These are phyloP conservation scores for Guadua angustifolia DNA, from an alignment of 176 grass and related monocot species.

Conservation along the genomic window DNA sequence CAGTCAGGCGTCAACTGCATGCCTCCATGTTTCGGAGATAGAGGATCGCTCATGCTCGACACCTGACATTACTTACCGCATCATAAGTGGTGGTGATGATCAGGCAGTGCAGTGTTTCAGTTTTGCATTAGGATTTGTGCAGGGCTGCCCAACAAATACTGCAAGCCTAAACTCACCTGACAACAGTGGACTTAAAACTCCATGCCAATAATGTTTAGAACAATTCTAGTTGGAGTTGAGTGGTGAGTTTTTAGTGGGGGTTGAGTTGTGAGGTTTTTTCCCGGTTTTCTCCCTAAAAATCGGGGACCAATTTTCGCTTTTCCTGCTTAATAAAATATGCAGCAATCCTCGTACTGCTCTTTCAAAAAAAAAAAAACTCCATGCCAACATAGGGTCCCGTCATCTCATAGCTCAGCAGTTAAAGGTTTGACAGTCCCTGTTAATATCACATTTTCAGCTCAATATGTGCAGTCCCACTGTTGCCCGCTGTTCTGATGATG, in stretches of 20 bases:
- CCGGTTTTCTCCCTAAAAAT: too few relatives aligned
- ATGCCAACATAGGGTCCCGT: slow-evolving; percentile 50
- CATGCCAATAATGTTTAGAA: too few relatives aligned
- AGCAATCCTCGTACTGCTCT: too few relatives aligned
- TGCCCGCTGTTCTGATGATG: neutral
- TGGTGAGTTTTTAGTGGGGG: too few relatives aligned
- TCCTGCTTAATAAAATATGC: too few relatives aligned
- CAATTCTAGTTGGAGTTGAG: too few relatives aligned
- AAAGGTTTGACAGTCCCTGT: slow-evolving; percentile 67
- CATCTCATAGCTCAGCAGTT: slow-evolving; percentile 86
- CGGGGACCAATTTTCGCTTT: too few relatives aligned
- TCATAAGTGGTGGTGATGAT: slow-evolving; percentile 89
- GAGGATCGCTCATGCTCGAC: slow-evolving; percentile 15
- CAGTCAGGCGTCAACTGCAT: slow-evolving; percentile 97
- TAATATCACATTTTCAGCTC: neutral
- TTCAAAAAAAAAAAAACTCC: too few relatives aligned
- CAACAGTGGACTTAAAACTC: slow-evolving; percentile 47
- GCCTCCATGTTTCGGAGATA: slow-evolving; percentile 56
- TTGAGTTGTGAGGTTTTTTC: too few relatives aligned
- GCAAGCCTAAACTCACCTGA: neutral
- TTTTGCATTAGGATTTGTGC: slow-evolving; percentile 54
- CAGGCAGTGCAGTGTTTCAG: slow-evolving; percentile 68
- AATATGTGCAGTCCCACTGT: neutral
- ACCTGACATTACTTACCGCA: slow-evolving; percentile 47
- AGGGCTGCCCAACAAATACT: neutral